Evolutionary conservation across 78 protist species (phyloP).

Genomic region (Isochrysis galbana): DNA sequence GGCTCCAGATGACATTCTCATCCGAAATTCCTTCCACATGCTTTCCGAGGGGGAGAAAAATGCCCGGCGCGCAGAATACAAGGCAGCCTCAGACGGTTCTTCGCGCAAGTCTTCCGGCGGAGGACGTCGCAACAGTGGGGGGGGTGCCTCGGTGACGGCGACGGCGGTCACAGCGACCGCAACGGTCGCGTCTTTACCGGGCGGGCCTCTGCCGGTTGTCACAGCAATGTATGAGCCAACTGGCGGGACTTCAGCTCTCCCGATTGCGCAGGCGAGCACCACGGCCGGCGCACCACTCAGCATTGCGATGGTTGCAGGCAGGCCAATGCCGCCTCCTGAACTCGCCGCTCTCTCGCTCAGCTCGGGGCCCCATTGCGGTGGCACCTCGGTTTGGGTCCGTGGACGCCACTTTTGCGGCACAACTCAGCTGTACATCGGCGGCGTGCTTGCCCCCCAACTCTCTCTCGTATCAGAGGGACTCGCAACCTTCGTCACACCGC

Average conservation of each 20-base stretch:
- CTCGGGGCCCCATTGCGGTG: neutral
- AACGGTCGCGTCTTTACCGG: no score
- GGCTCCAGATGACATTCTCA: neutral
- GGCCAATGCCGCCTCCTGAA: neutral
- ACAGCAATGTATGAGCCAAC: neutral
- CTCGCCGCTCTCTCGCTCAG: neutral
- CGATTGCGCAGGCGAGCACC: neutral
- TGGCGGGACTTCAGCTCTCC: neutral
- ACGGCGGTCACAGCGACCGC: neutral
- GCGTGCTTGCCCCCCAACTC: neutral
- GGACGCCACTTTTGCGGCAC: neutral
- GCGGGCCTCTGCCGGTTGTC: neutral
- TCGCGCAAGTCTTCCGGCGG: neutral
- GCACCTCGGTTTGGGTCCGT: neutral
- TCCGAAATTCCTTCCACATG: slow-evolving; percentile 32
- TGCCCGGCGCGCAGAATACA: slow-evolving; percentile 11
- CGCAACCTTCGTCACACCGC: neutral
- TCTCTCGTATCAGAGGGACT: neutral
- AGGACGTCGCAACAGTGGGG: no score
- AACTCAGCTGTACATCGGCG: neutral
- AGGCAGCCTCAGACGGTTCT: neutral
- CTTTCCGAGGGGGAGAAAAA: slow-evolving; percentile 4
- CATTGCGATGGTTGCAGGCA: neutral
- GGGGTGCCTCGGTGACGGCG: neutral
- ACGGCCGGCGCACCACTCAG: neutral